phyloP scores from a whole-genome alignment of 225 moss, liverwort and hornwort genomes.

The Bryoerythrophyllum caledonicum region DNA sequence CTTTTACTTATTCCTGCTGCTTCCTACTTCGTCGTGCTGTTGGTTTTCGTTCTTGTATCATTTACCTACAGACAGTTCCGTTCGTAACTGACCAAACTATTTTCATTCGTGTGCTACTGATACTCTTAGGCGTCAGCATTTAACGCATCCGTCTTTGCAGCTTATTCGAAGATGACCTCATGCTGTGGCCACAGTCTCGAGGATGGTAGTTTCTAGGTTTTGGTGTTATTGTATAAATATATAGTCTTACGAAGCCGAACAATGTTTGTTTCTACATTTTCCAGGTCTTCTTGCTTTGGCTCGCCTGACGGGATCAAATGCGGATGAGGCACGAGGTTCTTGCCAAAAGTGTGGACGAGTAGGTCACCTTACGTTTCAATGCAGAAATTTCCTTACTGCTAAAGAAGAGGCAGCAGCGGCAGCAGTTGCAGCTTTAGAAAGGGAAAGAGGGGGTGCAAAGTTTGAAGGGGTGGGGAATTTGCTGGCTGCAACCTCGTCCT shows the following conservation, averaged over 20 bases:
- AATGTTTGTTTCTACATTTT: slow-evolving; percentile 4
- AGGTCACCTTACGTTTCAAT: slow-evolving; percentile 95
- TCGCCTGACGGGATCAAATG: slow-evolving; percentile 94
- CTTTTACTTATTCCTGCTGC: neutral
- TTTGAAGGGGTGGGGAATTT: slow-evolving; percentile 57
- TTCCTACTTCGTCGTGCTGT: slow-evolving; percentile 7
- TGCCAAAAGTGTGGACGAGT: slow-evolving; percentile 98
- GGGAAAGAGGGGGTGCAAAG: slow-evolving; percentile 62
- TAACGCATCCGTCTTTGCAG: slow-evolving; percentile 2
- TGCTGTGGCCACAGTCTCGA: slow-evolving; percentile 1
- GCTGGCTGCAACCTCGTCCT: slow-evolving; percentile 56
- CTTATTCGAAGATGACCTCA: slow-evolving; percentile 9
- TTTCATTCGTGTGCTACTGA: neutral
- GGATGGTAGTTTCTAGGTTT: neutral
- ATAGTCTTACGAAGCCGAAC: neutral
- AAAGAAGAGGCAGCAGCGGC: slow-evolving; percentile 94
- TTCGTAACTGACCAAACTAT: neutral
- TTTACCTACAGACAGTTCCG: neutral
- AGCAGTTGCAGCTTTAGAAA: slow-evolving; percentile 76
- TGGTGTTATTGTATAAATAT: neutral
- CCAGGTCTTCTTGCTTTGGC: slow-evolving; percentile 87
- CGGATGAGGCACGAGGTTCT: slow-evolving; percentile 94
- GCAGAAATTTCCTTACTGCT: slow-evolving; percentile 90
- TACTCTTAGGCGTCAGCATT: neutral
- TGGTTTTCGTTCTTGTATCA: neutral